phyloP scores from a whole-genome alignment of 306 rosid species.

The Cicer chorassanicum region DNA sequence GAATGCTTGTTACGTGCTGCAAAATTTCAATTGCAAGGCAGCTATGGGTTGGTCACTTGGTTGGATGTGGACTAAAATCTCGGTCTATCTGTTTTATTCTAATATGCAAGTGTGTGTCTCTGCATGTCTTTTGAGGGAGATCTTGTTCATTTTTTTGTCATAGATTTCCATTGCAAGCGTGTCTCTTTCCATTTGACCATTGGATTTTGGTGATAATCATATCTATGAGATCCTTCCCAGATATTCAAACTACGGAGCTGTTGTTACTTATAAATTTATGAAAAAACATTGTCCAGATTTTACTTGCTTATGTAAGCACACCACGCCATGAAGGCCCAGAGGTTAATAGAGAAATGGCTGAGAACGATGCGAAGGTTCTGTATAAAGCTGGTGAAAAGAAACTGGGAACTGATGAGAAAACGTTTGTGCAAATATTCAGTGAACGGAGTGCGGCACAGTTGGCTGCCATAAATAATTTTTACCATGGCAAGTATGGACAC shows the following conservation, averaged over 20 bases:
- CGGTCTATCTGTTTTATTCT: neutral
- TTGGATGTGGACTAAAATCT: neutral
- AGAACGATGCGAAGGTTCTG: conserved; percentile 50
- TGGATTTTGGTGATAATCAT: neutral
- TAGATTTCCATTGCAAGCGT: conserved; percentile 13
- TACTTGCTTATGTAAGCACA: conserved; percentile 63
- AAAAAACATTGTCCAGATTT: conserved; percentile 50
- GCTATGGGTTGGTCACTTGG: neutral
- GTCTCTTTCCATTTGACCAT: conserved; percentile 8
- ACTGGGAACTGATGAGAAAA: conserved; percentile 60
- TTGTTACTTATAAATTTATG: conserved; percentile 31
- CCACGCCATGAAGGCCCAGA: conserved; percentile 78
- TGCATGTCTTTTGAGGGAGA: neutral
- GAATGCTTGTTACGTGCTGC: neutral
- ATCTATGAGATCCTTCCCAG: conserved; percentile 9
- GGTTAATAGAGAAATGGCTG: conserved; percentile 55
- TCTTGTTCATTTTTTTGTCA: neutral
- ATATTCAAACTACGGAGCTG: conserved; percentile 5
- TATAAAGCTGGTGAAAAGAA: conserved; percentile 63
- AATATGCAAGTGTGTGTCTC: conserved; percentile 21
- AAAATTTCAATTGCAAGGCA: conserved; percentile 1
- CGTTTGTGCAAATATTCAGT: conserved; percentile 63
- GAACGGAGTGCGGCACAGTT: conserved; percentile 76
- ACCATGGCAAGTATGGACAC: conserved; percentile 55
- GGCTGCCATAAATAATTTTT: conserved; percentile 58